Evolutionary conservation across 352 stramenopile genomes (phyloP).

Genomic region (Globisporangium takayamanum): DNA sequence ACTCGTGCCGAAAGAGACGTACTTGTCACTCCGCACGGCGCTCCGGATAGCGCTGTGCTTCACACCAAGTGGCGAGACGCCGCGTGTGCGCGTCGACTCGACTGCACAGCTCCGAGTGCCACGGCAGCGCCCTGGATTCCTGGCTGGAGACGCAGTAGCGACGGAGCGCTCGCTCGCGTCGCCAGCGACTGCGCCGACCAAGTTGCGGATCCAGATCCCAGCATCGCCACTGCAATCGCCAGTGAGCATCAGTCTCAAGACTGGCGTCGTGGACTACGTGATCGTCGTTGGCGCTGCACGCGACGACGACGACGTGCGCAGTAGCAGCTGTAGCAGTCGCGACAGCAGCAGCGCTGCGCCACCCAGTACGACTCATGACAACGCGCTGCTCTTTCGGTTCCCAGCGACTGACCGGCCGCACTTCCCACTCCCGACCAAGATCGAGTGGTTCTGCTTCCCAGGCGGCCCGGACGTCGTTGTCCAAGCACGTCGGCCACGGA

Average conservation of each 20-base stretch:
- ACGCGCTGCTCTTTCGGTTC: conserved; percentile 56
- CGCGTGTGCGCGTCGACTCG: conserved; percentile 12
- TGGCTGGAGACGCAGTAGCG: conserved; percentile 4
- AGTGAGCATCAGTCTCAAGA: conserved; percentile 33
- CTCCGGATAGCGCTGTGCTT: conserved; percentile 75
- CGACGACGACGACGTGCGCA: conserved; percentile 3
- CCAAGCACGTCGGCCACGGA: conserved; percentile 34
- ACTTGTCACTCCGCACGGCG: conserved; percentile 42
- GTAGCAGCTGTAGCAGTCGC: too few species aligned
- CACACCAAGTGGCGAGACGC: conserved; percentile 28
- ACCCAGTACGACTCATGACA: conserved; percentile 23
- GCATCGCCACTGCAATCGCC: conserved; percentile 5
- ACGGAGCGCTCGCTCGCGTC: conserved; percentile 33
- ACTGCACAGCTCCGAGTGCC: conserved; percentile 17
- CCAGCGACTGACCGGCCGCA: conserved; percentile 39
- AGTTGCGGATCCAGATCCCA: conserved; percentile 9
- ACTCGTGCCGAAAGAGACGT: conserved; percentile 45
- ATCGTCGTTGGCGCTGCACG: conserved; percentile 48
- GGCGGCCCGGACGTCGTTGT: conserved; percentile 51
- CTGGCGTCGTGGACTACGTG: conserved; percentile 71
- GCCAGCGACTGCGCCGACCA: conserved; percentile 16
- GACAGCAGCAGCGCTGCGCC: neutral
- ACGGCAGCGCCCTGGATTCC: neutral
- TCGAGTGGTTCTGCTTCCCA: conserved; percentile 88
- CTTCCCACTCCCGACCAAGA: conserved; percentile 78